A percentile compares a stretch with the other conserved stretches of the same genome.
Evolutionary conservation across 2,329 filamentous ascomycete species (phyloP).

Genomic region (Ceratocystis eucalypticola): DNA sequence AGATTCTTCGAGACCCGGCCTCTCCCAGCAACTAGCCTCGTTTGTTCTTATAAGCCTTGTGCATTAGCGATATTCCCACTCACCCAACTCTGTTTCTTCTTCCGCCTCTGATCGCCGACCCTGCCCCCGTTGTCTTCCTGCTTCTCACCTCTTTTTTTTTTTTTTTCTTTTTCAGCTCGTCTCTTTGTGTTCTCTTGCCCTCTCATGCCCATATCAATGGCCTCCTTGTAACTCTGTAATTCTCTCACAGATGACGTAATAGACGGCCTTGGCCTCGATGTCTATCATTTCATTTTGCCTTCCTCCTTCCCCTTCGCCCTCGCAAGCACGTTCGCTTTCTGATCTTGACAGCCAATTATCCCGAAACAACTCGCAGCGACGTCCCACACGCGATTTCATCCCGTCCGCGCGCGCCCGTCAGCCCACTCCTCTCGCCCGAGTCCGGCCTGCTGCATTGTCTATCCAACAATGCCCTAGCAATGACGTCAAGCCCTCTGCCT

Average conservation of each 20-base stretch:
- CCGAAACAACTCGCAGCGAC: background rate
- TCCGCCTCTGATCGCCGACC: background rate
- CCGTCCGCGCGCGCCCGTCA: background rate
- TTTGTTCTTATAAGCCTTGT: background rate
- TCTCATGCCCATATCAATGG: background rate
- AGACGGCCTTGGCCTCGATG: background rate
- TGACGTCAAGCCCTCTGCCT: background rate
- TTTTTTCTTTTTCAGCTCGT: background rate
- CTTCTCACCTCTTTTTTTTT: background rate
- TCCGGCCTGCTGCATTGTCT: background rate
- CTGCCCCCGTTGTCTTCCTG: background rate
- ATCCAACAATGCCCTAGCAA: background rate
- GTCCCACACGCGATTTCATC: background rate
- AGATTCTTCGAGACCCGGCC: background rate
- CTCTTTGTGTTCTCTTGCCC: background rate
- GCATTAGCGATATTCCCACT: background rate
- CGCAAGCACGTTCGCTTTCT: background rate
- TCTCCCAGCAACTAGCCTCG: background rate
- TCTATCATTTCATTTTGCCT: background rate
- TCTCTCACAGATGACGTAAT: background rate
- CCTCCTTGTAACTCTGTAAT: background rate
- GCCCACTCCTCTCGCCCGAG: background rate
- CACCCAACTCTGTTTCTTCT: background rate
- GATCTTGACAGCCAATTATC: background rate
- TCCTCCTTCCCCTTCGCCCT: background rate